Evolutionary conservation across 176 grass and related monocot genomes (phyloP).

Genomic region (Oryza longistaminata): DNA sequence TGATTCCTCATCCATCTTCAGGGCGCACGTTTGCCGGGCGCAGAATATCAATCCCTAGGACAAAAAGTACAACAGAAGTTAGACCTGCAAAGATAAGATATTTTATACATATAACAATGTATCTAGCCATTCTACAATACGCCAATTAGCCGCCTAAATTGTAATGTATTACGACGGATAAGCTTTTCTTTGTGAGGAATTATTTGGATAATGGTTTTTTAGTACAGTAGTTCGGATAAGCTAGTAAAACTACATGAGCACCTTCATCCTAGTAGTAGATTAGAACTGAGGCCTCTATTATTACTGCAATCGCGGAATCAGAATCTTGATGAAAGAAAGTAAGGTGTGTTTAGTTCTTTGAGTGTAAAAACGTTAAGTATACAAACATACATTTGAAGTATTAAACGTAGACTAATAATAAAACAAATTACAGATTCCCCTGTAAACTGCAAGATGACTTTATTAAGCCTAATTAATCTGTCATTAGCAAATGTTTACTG

Average conservation of each 20-base stretch:
- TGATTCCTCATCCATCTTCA: conserved; percentile 16
- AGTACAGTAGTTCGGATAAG: conserved; percentile 31
- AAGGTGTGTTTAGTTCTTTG: too few species aligned
- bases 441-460: too few species aligned
- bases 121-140: conserved; percentile 21
- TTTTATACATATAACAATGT: not conserved
- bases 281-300: not conserved
- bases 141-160: conserved; percentile 14
- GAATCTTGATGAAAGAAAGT: conserved; percentile 30
- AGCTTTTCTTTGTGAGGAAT: conserved; percentile 8
- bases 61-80: conserved; percentile 18
- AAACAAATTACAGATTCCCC: too few species aligned
- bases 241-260: conserved; percentile 32
- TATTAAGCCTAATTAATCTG: too few species aligned
- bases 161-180: conserved; percentile 35
- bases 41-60: conserved; percentile 13
- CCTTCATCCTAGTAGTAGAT: conserved; percentile 19
- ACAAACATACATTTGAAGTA: too few species aligned
- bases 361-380: too few species aligned
- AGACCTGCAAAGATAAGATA: conserved; percentile 39
- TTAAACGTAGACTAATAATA: too few species aligned
- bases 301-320: conserved; percentile 16
- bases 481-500: too few species aligned
- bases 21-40: conserved; percentile 32
- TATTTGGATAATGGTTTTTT: conserved; percentile 33